Evolutionary conservation across 345 rosid genomes (phyloP).

Genomic region (Alliaria petiolata): DNA sequence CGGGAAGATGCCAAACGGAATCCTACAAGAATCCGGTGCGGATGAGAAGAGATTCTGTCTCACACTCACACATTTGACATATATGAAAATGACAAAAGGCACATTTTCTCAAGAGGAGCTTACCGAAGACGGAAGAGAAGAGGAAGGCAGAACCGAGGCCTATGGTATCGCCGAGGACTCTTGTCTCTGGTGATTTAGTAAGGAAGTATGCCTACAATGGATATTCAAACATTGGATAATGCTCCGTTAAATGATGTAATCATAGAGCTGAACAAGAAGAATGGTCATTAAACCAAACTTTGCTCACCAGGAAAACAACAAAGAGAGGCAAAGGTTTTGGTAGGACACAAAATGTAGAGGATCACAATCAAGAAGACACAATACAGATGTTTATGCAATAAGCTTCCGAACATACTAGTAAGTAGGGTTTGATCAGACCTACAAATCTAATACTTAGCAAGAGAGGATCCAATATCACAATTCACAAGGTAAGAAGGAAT

Average conservation of each 20-base stretch:
- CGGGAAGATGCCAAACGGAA: constrained; percentile 65
- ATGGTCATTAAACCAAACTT: neutral
- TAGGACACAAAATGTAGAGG: neutral
- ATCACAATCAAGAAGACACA: neutral
- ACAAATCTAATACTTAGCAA: neutral
- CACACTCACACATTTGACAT: neutral
- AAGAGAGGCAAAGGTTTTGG: neutral
- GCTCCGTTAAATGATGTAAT: neutral
- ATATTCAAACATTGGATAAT: neutral
- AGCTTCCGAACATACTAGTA: neutral
- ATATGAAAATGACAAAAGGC: neutral
- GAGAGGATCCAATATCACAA: neutral
- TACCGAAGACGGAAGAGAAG: constrained; percentile 73
- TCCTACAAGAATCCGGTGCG: constrained; percentile 38
- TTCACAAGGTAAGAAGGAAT: neutral
- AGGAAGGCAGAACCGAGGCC: constrained; percentile 80
- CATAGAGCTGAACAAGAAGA: neutral
- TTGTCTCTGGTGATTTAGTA: constrained; percentile 64
- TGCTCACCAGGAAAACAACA: neutral
- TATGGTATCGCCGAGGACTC: constrained; percentile 65
- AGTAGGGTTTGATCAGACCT: neutral
- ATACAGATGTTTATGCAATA: neutral
- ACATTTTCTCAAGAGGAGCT: constrained; percentile 7
- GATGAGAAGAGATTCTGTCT: neutral
- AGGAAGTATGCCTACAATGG: constrained; percentile 54